Evolutionary conservation across 352 stramenopile genomes (phyloP), one percentile per base, ranked within the genome.

Genomic region (Pythium brassicae): DNA sequence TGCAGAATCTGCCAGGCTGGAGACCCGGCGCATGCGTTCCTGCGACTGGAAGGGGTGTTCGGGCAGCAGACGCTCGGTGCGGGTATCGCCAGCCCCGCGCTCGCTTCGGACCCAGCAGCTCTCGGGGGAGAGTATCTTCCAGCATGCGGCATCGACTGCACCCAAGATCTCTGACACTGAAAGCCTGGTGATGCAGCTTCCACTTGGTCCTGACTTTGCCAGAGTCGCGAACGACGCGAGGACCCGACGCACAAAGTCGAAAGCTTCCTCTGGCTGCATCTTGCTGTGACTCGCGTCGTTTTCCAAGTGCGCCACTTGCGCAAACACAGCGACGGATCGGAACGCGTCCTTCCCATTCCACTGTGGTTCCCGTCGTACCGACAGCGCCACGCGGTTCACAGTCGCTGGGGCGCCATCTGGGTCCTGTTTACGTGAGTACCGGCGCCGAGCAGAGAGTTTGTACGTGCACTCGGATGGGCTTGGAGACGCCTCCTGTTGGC

Each of bases 131-230:
- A 69, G 57, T 5, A 52, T 37, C 26, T 62, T 61, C 71, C 71
- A 83, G 25, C 74, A 83, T 23, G 74, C 74, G 29, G 52, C 45
- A 49, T 72, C 64, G n/a, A 80, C 40, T 11, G 53, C 60, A 52
- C 20, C 20, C 0, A 80, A 42, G 22, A 80, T 37, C 51, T 68
- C 52, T 0, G 51, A 25, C 12, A 55, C 10, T 14, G 42, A 50
- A 9, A 57, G 14, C n/a, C 22, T 22, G 25, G n/a, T 19, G 6
- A 1, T 17, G 6, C 2, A 8, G 10, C 27, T 23, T 7, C 8
- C 8, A 17, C 46, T 4, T 23, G 39, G 22, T 20, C 0, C 39
- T 23, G 19, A n/a, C 5, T 4, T 20, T 22, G 42, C 12, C 11
- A 19, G 6, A 25, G 3, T 15, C 40, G 40, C n/a, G 10, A 1